Conservation (phyloP, 768 basidiomycete species). For the Lentinula lateritia region DNA sequence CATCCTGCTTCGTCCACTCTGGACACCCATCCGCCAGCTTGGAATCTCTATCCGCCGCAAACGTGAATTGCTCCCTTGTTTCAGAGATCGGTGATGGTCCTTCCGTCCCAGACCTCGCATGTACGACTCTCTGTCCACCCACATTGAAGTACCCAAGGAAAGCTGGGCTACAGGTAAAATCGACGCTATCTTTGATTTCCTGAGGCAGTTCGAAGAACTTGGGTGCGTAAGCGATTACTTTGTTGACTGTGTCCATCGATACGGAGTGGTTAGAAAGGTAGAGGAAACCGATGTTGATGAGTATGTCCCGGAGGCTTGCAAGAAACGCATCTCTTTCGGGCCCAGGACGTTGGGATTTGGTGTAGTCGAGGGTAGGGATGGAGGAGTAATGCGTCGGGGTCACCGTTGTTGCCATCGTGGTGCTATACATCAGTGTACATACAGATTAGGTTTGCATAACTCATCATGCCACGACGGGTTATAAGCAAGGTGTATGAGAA, state of each 20-base stretch:
- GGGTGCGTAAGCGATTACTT: constrained; percentile 37
- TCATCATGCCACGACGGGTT: neutral
- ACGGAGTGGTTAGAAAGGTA: constrained; percentile 47
- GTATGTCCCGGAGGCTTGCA: constrained; percentile 38
- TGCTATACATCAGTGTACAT: neutral
- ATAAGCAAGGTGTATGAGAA: neutral
- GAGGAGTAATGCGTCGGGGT: neutral
- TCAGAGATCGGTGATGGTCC: constrained; percentile 47
- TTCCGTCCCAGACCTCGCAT: constrained; percentile 44
- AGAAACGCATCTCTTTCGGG: constrained; percentile 34
- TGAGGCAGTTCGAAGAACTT: constrained; percentile 44
- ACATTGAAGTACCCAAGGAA: constrained; percentile 51
- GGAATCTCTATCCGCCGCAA: constrained; percentile 30
- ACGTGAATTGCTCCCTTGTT: constrained; percentile 43
- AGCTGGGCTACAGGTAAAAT: constrained; percentile 45
- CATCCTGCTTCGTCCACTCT: constrained; percentile 49
- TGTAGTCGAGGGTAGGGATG: constrained; percentile 9
- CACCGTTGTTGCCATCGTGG: neutral
- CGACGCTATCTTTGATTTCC: constrained; percentile 34
- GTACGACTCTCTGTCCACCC: constrained; percentile 21
- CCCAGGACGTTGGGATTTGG: neutral
- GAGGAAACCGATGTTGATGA: constrained; percentile 51
- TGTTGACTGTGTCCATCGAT: constrained; percentile 27
- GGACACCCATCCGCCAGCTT: constrained; percentile 42
- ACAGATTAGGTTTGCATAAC: neutral